phyloP scores from a whole-genome alignment of 108 stramenopile genomes.

The Schizochytrium sp. region DNA sequence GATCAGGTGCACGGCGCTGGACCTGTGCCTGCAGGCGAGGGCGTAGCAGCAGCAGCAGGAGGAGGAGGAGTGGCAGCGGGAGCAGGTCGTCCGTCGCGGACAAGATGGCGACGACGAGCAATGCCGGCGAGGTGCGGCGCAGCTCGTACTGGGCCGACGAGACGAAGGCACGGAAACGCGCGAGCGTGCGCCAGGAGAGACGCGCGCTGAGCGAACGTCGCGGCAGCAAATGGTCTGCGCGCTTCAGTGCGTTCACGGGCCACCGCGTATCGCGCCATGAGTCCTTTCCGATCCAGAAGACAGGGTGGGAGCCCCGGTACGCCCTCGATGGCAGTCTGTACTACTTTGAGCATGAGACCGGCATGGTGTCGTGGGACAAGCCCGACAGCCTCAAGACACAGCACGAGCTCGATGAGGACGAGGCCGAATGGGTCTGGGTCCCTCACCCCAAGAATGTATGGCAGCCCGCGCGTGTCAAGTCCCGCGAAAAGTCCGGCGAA shows the following conservation, averaged over 20 bases:
- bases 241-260: background rate
- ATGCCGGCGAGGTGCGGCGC: background rate
- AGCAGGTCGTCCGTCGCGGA: too few species aligned
- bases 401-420: background rate
- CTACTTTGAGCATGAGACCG: conserved; percentile 34
- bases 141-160: background rate
- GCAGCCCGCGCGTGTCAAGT: background rate
- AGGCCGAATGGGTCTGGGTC: conserved; percentile 16
- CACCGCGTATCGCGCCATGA: background rate
- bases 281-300: background rate
- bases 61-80: too few species aligned
- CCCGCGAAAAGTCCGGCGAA: background rate
- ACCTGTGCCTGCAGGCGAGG: too few species aligned
- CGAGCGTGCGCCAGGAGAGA: background rate
- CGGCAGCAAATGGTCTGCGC: background rate
- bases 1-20: too few species aligned
- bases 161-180: background rate
- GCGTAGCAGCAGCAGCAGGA: too few species aligned
- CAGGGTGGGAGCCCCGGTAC: conserved; percentile 32
- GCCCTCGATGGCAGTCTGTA: conserved; percentile 37
- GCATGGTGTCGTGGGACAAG: conserved; percentile 39
- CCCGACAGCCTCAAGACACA: conserved; percentile 35
- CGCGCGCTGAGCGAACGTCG: background rate
- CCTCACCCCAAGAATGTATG: background rate
- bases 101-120: background rate